Percentiles rank a stretch among this genome's conserved stretches.
These are phyloP conservation scores for Mesembryanthemum crystallinum DNA, from an alignment of 148 eudicot genomes.

Conservation along the genomic window DNA sequence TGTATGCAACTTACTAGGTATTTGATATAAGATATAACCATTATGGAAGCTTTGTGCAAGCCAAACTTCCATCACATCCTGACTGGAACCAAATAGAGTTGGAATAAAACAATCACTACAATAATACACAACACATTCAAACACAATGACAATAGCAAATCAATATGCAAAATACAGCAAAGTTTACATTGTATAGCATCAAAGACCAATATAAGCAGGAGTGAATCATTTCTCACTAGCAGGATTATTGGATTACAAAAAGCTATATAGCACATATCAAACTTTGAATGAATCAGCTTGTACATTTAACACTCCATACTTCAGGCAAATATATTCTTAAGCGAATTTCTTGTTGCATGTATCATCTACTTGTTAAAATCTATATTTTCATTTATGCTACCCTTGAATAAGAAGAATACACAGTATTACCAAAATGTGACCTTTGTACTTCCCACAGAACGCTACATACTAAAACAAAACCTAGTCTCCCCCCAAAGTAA, in stretches of 20 bases:
- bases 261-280: not conserved
- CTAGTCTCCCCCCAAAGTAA: not conserved
- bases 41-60: too few species aligned
- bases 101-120: too few species aligned
- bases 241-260: not conserved
- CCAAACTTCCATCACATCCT: too few species aligned
- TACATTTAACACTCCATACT: not conserved
- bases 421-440: not conserved
- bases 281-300: not conserved
- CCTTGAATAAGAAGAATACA: slow-evolving; percentile 5
- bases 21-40: too few species aligned
- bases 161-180: too few species aligned
- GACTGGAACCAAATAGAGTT: too few species aligned
- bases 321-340: not conserved
- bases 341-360: not conserved
- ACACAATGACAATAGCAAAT: too few species aligned
- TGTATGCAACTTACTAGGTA: too few species aligned
- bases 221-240: too few species aligned
- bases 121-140: too few species aligned
- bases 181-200: too few species aligned
- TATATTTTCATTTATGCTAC: slow-evolving; percentile 4
- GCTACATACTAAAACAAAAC: not conserved
- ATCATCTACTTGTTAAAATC: slow-evolving; percentile 6
- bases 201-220: too few species aligned
- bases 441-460: slow-evolving; percentile 8